These are phyloP conservation scores for Mortierella sp. DNA, from an alignment of 371 early-diverging fungal genomes.

Conservation along the genomic window DNA sequence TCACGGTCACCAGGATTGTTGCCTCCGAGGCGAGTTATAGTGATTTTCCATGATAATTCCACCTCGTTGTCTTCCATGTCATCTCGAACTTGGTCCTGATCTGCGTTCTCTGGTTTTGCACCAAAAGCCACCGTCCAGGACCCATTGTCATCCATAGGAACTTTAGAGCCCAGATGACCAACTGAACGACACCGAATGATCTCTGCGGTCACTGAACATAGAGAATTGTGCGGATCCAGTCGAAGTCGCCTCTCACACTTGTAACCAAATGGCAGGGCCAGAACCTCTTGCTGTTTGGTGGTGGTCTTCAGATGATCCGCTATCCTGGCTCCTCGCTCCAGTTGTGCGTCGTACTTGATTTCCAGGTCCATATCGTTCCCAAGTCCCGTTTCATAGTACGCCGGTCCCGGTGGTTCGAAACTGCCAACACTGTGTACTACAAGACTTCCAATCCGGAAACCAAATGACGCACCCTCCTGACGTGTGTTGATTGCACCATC, in stretches of 20 bases:
- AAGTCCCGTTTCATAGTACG: constrained; percentile 17
- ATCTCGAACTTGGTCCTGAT: not conserved
- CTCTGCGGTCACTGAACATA: constrained; percentile 3
- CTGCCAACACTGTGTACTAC: constrained; percentile 14
- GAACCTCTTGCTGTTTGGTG: not conserved
- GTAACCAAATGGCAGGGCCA: constrained; percentile 21
- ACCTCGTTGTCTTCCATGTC: not conserved
- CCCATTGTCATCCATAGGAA: not conserved
- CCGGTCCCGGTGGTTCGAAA: constrained; percentile 4
- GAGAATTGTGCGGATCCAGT: not conserved
- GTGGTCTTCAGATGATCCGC: not conserved
- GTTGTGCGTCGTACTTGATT: not conserved
- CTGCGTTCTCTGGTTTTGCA: too few relatives aligned
- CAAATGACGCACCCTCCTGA: not conserved
- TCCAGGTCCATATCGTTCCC: constrained; percentile 23
- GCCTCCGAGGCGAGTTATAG: not conserved
- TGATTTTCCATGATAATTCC: constrained; percentile 3
- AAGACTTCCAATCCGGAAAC: constrained; percentile 18
- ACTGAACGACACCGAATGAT: not conserved
- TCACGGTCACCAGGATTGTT: not conserved
- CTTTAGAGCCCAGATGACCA: not conserved
- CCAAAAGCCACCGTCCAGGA: not conserved
- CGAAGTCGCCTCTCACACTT: constrained; percentile 16
- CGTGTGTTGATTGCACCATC: not conserved
- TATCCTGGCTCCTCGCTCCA: not conserved